phyloP scores from a whole-genome alignment of 129 eudicot species.

The Helianthus tuberosus region DNA sequence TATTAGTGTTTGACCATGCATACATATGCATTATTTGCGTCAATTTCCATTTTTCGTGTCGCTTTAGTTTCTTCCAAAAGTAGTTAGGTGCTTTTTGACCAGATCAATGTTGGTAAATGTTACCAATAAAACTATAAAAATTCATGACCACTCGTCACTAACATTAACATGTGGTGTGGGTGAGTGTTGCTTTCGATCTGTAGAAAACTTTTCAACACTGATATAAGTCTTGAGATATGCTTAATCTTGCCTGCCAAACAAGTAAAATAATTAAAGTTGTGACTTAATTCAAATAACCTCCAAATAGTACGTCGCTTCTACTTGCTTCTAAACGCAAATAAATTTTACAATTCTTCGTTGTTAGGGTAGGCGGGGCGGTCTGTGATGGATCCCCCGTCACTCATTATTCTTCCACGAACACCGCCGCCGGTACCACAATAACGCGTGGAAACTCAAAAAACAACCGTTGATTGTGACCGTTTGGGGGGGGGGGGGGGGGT shows the following conservation, averaged over 20 bases:
- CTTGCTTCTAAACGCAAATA: too few relatives aligned
- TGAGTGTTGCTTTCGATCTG: conserved; percentile 27
- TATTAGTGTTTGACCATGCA: conserved; percentile 33
- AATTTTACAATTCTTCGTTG: too few relatives aligned
- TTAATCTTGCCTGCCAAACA: conserved; percentile 35
- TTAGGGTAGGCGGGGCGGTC: too few relatives aligned
- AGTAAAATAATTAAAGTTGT: conserved; percentile 26
- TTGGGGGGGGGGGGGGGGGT: too few relatives aligned
- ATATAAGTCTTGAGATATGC: conserved; percentile 19
- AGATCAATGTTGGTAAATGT: conserved; percentile 15
- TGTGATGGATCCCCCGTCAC: too few relatives aligned
- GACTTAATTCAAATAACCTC: conserved; percentile 23
- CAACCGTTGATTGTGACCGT: too few relatives aligned
- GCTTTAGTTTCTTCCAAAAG: conserved; percentile 21
- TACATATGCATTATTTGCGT: background rate
- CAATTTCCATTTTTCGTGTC: conserved; percentile 4
- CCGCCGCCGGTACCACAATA: too few relatives aligned
- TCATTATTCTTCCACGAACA: too few relatives aligned
- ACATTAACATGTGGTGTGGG: conserved; percentile 6
- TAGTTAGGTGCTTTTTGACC: conserved; percentile 29
- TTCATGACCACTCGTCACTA: conserved; percentile 7
- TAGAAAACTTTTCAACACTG: conserved; percentile 16
- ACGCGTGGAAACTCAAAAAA: too few relatives aligned
- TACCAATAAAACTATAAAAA: background rate
- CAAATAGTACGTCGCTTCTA: background rate